phyloP scores from a whole-genome alignment of 176 grass and related monocot species.

The Secale cereale region DNA sequence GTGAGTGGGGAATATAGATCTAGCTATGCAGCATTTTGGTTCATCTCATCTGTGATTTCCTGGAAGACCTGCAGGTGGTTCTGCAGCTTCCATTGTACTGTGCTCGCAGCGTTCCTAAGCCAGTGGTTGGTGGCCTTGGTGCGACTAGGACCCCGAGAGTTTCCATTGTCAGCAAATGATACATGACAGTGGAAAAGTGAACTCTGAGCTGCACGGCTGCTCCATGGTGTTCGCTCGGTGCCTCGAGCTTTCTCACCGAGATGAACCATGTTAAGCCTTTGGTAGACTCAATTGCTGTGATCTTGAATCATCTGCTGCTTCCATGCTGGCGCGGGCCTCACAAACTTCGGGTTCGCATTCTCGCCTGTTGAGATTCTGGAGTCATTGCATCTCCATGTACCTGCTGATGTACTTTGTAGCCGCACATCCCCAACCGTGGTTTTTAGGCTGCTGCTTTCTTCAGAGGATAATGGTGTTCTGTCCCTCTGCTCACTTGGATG shows the following conservation, averaged over 20 bases:
- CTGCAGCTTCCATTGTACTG: slow-evolving; percentile 10
- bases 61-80: slow-evolving; percentile 44
- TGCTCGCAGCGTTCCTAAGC: slow-evolving; percentile 11
- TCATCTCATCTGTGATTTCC: slow-evolving; percentile 49
- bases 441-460: slow-evolving; percentile 29
- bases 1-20: not conserved
- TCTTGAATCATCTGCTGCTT: slow-evolving; percentile 30
- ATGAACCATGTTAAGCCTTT: slow-evolving; percentile 24
- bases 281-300: not conserved
- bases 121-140: not conserved
- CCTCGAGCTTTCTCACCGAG: slow-evolving; percentile 22
- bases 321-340: slow-evolving; percentile 31
- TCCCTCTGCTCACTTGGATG: slow-evolving; percentile 19
- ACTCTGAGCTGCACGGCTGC: slow-evolving; percentile 27
- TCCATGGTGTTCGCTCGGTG: slow-evolving; percentile 28
- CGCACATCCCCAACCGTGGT: not conserved
- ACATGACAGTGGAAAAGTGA: slow-evolving; percentile 30
- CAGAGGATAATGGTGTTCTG: slow-evolving; percentile 10
- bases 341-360: slow-evolving; percentile 28
- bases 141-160: slow-evolving; percentile 10
- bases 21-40: slow-evolving; percentile 28
- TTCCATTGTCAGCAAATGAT: slow-evolving; percentile 9
- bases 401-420: slow-evolving; percentile 19
- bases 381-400: slow-evolving; percentile 10
- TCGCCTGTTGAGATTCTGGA: slow-evolving; percentile 22